Evolutionary conservation across 2,329 filamentous ascomycete species (phyloP).

Genomic region (Magnaporthales sp.): DNA sequence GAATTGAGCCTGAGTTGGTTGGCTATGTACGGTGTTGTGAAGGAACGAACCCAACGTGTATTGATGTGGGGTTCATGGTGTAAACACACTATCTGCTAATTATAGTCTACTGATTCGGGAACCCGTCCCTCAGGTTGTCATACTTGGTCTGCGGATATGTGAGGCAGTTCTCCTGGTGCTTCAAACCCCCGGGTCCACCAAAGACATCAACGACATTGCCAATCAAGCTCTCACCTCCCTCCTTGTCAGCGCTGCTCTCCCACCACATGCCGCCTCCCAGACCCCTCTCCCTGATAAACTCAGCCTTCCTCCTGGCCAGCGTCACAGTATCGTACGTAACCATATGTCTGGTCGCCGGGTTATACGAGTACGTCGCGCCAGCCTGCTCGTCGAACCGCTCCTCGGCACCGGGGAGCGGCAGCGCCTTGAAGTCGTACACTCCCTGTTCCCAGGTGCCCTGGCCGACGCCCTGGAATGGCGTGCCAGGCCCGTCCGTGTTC

Average conservation of each 20-base stretch:
- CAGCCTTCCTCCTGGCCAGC: slow-evolving; percentile 60
- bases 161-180: slow-evolving; percentile 49
- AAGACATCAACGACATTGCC: slow-evolving; percentile 50
- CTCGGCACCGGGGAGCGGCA: slow-evolving; percentile 60
- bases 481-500: slow-evolving; percentile 66
- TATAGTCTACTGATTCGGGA: slow-evolving; percentile 25
- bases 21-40: no score
- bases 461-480: slow-evolving; percentile 62
- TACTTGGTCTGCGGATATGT: slow-evolving; percentile 59
- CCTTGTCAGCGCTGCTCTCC: slow-evolving; percentile 76
- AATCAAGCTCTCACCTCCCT: slow-evolving; percentile 59
- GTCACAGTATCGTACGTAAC: slow-evolving; percentile 70
- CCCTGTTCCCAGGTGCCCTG: slow-evolving; percentile 78
- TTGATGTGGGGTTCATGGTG: neutral
- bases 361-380: slow-evolving; percentile 71
- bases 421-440: slow-evolving; percentile 79
- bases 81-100: neutral
- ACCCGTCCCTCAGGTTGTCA: slow-evolving; percentile 56
- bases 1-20: no score
- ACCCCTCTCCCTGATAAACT: slow-evolving; percentile 56
- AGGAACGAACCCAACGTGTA: no score
- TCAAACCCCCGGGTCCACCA: slow-evolving; percentile 42
- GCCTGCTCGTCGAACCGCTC: slow-evolving; percentile 56
- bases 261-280: slow-evolving; percentile 97
- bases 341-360: slow-evolving; percentile 52